Evolutionary conservation across 768 basidiomycete genomes (phyloP), one percentile per base, ranked within the genome.

Genomic region (Cubamyces lactineus): DNA sequence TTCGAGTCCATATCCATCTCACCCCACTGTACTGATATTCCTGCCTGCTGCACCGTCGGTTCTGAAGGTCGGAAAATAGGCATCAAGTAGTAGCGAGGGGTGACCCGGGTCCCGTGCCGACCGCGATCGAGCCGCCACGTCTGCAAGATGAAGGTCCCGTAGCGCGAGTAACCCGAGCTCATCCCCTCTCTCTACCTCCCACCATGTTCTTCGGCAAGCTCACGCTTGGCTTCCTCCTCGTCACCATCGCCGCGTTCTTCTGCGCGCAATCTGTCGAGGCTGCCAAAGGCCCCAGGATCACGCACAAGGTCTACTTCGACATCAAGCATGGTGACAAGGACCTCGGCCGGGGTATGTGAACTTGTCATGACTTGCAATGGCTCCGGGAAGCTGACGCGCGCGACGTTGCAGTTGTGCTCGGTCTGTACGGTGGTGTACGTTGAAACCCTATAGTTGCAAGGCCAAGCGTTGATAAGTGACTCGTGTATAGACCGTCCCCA

Each of bases 221-320:
- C 51, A 84, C 85, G 17, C 73, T 91, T 61, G 82, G 81, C 39
- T 81, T 92, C 63, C 71, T 89, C 48, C 72, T 87, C 56, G 77
- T 89, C 46, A 82, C 88, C 26, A 54, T 92, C 58, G 84, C 83
- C 11, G 86, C 89, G 0, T 77, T 91, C 69, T 86, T 92, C 77
- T 89, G 85, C 69, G 84, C 82, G 4, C 84, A 86, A 72, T 82
- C 85, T 34, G 92, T 78, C 9, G 89, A 94, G 66, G 94, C 94
- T 13, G 84, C 85, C 34, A 96, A 93, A 70, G 88, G 90, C 16
- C 96, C 96, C 15, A 87, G 82, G 77, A 88, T 98, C 69, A 97
- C 96, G 48, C 80, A 91, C 84, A 94, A 90, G 77, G 89, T 97
- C 67, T 97, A 87, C 81, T 97, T 98, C 72, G 95, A 97, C 75